Percentiles rank a stretch among this genome's conserved stretches.
phyloP scores from a whole-genome alignment of 306 rosid genomes.

The Medicago lupulina region DNA sequence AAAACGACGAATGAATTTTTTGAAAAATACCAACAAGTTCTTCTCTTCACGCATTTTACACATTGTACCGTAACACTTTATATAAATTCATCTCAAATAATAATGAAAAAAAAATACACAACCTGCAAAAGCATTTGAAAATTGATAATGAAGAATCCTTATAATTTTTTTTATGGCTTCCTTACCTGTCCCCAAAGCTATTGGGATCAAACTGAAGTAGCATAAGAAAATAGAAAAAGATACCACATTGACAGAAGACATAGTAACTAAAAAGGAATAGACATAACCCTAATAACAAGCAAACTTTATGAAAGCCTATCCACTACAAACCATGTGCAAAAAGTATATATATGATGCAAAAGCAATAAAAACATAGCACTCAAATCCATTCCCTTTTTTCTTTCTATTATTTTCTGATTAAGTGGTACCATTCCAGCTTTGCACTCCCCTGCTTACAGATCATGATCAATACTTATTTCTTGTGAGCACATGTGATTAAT shows the following conservation, averaged over 20 bases:
- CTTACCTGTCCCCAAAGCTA: slow-evolving; percentile 41
- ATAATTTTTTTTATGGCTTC: slow-evolving; percentile 20
- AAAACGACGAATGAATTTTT: background rate
- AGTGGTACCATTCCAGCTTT: slow-evolving; percentile 66
- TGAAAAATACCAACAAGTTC: background rate
- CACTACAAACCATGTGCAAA: slow-evolving; percentile 76
- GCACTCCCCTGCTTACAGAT: slow-evolving; percentile 47
- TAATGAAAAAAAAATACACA: background rate
- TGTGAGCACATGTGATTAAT: slow-evolving; percentile 49
- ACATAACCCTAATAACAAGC: slow-evolving; percentile 73
- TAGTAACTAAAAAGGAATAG: slow-evolving; percentile 59
- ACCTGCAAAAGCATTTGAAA: slow-evolving; percentile 30
- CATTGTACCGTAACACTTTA: background rate
- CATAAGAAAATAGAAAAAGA: background rate
- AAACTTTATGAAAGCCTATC: slow-evolving; percentile 65
- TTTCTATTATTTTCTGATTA: slow-evolving; percentile 59
- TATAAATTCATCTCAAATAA: slow-evolving; percentile 26
- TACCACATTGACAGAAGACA: slow-evolving; percentile 35
- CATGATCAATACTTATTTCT: slow-evolving; percentile 45
- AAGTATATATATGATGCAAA: slow-evolving; percentile 52
- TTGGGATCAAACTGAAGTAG: slow-evolving; percentile 44
- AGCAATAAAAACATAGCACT: slow-evolving; percentile 58
- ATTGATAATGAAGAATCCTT: slow-evolving; percentile 36
- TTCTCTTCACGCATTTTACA: slow-evolving; percentile 13
- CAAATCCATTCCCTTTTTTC: slow-evolving; percentile 52